Evolutionary conservation across 1,284 basidiomycete species (phyloP).

Genomic region (Tremellales sp.): DNA sequence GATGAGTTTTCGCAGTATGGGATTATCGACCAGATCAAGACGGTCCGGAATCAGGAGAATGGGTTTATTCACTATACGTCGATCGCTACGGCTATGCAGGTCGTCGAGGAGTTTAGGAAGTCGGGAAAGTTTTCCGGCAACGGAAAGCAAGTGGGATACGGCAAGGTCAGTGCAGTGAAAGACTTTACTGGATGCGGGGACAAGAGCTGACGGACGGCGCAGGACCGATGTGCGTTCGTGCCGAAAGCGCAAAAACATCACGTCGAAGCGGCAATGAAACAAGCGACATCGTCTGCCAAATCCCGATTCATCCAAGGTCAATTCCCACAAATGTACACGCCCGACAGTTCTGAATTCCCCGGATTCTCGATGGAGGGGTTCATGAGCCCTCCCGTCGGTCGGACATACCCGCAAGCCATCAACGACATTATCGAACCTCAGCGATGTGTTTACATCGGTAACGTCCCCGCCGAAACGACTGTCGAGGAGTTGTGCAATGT

Average conservation of each 20-base stretch:
- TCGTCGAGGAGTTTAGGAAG: constrained; percentile 57
- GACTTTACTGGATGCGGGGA: not conserved
- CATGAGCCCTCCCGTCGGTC: no score
- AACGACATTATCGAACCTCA: no score
- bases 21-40: constrained; percentile 97
- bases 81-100: constrained; percentile 88
- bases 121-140: not conserved
- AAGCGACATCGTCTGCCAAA: constrained; percentile 52
- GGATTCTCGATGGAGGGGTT: no score
- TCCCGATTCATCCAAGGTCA: not conserved
- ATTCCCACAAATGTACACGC: not conserved
- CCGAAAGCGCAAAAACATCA: constrained; percentile 50
- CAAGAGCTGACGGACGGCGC: not conserved
- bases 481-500: constrained; percentile 90
- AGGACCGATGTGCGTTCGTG: constrained; percentile 80
- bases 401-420: no score
- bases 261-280: constrained; percentile 54
- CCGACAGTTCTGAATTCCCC: no score
- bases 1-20: constrained; percentile 82
- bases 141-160: constrained; percentile 88
- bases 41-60: constrained; percentile 94
- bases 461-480: constrained; percentile 88
- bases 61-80: constrained; percentile 95
- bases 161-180: constrained; percentile 57
- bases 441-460: constrained; percentile 86